Percentiles rank a stretch among this genome's conserved stretches.
Conservation (phyloP, 176 grass and related monocot genomes). For the Carex parvula region DNA sequence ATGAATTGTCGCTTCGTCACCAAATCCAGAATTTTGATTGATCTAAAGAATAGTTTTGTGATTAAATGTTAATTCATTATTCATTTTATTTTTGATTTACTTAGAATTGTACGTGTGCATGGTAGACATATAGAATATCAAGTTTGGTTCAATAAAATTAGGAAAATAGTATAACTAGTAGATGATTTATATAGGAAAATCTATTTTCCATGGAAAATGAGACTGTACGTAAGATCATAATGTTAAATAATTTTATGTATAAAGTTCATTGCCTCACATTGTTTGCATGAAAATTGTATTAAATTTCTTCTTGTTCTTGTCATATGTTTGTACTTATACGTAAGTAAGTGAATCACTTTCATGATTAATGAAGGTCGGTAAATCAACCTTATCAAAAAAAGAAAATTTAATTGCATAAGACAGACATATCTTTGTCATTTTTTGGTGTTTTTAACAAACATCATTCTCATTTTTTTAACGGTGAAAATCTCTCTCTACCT, state of each 20-base stretch:
- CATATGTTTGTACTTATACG: background rate
- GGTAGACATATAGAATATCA: background rate
- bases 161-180: background rate
- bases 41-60: background rate
- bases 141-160: background rate
- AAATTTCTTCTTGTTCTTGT: background rate
- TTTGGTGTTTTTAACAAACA: background rate
- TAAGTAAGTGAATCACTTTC: background rate
- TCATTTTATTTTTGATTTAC: background rate
- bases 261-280: background rate
- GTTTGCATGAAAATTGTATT: background rate
- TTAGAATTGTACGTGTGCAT: background rate
- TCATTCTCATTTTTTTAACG: background rate
- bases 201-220: background rate
- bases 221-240: background rate
- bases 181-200: background rate
- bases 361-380: background rate
- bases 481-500: background rate
- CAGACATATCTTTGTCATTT: background rate
- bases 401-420: background rate
- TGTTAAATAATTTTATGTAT: background rate
- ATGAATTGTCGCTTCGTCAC: constrained; percentile 3
- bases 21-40: background rate
- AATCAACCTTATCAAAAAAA: background rate
- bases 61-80: background rate